These are phyloP conservation scores for Gamsiella multidivaricata DNA, from an alignment of 192 early-diverging fungal species.

Conservation along the genomic window DNA sequence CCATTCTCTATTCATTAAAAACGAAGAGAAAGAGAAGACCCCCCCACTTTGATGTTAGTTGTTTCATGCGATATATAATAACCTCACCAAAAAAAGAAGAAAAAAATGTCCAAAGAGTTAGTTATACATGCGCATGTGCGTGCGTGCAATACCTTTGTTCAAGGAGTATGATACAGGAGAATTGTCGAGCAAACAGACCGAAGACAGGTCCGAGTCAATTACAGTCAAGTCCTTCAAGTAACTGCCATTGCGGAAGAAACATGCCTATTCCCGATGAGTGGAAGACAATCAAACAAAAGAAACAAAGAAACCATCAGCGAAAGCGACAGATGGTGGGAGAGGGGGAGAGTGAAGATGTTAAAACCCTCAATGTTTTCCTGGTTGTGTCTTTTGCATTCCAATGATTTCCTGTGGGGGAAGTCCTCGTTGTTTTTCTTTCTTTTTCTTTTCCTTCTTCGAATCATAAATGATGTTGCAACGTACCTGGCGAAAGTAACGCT, in stretches of 20 bases:
- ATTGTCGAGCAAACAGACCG: conserved; percentile 88
- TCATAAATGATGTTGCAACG: neutral
- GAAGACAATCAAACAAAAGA: conserved; percentile 3
- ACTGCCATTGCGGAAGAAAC: conserved; percentile 71
- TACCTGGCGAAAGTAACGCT: conserved; percentile 87
- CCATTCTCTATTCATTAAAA: conserved; percentile 73
- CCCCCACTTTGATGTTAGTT: too few relatives aligned
- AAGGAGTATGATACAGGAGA: conserved; percentile 78
- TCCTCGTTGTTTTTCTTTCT: too few relatives aligned
- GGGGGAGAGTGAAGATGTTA: neutral
- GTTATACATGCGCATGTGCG: neutral
- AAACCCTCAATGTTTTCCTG: too few relatives aligned
- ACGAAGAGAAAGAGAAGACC: neutral
- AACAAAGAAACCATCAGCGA: conserved; percentile 13
- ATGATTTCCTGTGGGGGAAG: too few relatives aligned
- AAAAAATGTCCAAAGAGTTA: too few relatives aligned
- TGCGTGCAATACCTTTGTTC: conserved; percentile 68
- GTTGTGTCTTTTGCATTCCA: too few relatives aligned
- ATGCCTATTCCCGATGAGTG: too few relatives aligned
- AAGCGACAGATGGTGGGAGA: neutral
- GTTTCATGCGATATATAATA: too few relatives aligned
- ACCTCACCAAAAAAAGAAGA: too few relatives aligned
- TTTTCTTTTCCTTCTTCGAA: too few relatives aligned
- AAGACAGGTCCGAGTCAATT: conserved; percentile 81
- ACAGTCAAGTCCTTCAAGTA: conserved; percentile 83